phyloP scores from a whole-genome alignment of 2,329 filamentous ascomycete genomes.

The Colletotrichum musicola region DNA sequence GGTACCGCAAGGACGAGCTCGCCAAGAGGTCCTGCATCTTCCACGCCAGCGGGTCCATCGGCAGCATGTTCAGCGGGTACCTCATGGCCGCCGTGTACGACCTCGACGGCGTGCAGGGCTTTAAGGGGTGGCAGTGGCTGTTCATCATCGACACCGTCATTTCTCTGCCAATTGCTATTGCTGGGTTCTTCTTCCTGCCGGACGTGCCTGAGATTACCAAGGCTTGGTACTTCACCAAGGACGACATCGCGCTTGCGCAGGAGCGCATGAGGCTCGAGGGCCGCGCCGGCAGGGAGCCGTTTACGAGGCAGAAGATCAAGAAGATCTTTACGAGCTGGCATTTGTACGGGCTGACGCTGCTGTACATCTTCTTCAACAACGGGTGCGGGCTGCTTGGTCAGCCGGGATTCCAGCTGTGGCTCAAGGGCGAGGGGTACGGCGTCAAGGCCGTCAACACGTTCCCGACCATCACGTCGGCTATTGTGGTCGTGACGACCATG shows the following conservation, averaged over 20 bases:
- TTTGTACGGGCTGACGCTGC: constrained; percentile 67
- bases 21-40: constrained; percentile 47
- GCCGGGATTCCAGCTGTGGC: constrained; percentile 67
- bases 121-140: constrained; percentile 54
- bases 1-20: constrained; percentile 48
- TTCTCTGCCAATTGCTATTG: constrained; percentile 42
- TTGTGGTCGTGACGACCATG: constrained; percentile 69
- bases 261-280: constrained; percentile 59
- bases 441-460: constrained; percentile 62
- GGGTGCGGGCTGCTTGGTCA: constrained; percentile 59
- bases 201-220: constrained; percentile 40
- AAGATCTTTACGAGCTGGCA: constrained; percentile 75
- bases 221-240: constrained; percentile 45
- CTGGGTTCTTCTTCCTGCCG: constrained; percentile 42
- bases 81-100: constrained; percentile 52
- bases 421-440: constrained; percentile 58
- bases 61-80: constrained; percentile 48
- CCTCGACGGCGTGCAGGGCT: constrained; percentile 49
- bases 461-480: constrained; percentile 69
- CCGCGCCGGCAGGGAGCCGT: constrained; percentile 55
- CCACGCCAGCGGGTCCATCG: constrained; percentile 42
- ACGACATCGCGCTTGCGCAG: constrained; percentile 54
- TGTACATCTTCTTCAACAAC: constrained; percentile 77
- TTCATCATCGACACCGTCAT: constrained; percentile 55
- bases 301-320: constrained; percentile 63